A percentile compares a stretch with the other conserved stretches of the same genome.
These are phyloP conservation scores for Mycena alexandri DNA, from an alignment of 768 basidiomycete genomes.

Conservation along the genomic window DNA sequence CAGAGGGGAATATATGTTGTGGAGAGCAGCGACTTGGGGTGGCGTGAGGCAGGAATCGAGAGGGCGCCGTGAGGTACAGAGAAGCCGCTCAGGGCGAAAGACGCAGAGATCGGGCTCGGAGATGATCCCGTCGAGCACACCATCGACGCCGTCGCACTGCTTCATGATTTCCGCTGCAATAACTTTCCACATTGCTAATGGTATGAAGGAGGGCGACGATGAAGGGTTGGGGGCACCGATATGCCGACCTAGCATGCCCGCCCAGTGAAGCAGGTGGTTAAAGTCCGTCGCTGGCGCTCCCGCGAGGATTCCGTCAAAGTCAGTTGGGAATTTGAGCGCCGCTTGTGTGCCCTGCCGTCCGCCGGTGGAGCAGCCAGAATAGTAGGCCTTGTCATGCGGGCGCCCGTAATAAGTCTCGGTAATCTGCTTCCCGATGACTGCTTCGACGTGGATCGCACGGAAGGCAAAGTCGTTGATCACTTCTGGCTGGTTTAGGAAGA, in stretches of 20 bases:
- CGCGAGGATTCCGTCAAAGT: constrained; percentile 46
- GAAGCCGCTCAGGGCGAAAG: constrained; percentile 39
- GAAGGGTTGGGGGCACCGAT: constrained; percentile 28
- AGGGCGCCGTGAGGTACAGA: constrained; percentile 21
- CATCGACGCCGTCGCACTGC: constrained; percentile 39
- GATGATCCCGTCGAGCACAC: constrained; percentile 41
- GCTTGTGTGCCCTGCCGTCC: constrained; percentile 44
- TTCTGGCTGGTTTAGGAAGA: constrained; percentile 40
- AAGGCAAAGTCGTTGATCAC: constrained; percentile 44
- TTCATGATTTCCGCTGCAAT: constrained; percentile 35
- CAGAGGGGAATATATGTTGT: constrained; percentile 40
- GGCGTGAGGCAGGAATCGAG: constrained; percentile 32
- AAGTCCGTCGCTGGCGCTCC: constrained; percentile 42
- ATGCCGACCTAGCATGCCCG: background rate
- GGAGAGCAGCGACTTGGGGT: constrained; percentile 39
- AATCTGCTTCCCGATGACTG: constrained; percentile 44
- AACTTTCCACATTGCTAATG: constrained; percentile 36
- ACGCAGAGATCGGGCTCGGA: constrained; percentile 42
- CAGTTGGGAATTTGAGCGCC: constrained; percentile 42
- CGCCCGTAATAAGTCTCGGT: constrained; percentile 42
- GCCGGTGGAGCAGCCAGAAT: constrained; percentile 44
- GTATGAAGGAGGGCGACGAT: constrained; percentile 35
- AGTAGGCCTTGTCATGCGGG: constrained; percentile 42
- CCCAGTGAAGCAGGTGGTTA: constrained; percentile 30
- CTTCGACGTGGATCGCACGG: constrained; percentile 43